phyloP scores from a whole-genome alignment of 768 basidiomycete species.

The Termitomyces sp. region DNA sequence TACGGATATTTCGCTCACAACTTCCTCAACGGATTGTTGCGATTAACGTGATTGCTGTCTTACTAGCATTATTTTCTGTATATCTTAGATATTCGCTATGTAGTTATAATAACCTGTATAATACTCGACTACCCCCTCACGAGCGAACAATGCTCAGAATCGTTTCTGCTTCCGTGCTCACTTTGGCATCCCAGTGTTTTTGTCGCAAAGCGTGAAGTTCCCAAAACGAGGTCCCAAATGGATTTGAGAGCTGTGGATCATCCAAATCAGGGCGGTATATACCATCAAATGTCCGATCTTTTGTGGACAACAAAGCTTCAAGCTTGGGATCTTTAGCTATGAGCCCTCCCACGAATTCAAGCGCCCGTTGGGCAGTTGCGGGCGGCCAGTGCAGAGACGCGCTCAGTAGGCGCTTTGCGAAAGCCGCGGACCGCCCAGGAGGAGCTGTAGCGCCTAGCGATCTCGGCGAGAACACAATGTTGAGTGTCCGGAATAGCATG shows the following conservation, averaged over 20 bases:
- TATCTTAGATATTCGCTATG: conserved; percentile 10
- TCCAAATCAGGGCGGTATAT: conserved; percentile 83
- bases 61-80: conserved; percentile 13
- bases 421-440: conserved; percentile 82
- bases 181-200: conserved; percentile 63
- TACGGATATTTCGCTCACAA: not conserved
- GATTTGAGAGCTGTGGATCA: conserved; percentile 81
- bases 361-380: conserved; percentile 55
- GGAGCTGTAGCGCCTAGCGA: conserved; percentile 53
- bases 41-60: conserved; percentile 8
- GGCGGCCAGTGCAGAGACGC: conserved; percentile 84
- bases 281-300: conserved; percentile 83
- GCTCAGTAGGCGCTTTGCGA: conserved; percentile 87
- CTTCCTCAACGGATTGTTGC: conserved; percentile 5
- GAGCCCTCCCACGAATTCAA: conserved; percentile 73
- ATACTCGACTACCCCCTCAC: conserved; percentile 24
- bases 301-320: conserved; percentile 81
- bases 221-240: conserved; percentile 85
- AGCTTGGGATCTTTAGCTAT: conserved; percentile 78
- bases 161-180: conserved; percentile 64
- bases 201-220: conserved; percentile 69
- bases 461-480: conserved; percentile 78
- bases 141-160: conserved; percentile 46
- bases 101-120: conserved; percentile 22
- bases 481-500: conserved; percentile 84